These are phyloP conservation scores for Talaromyces stipitatus DNA, from an alignment of 495 filamentous ascomycete genomes.

Conservation along the genomic window DNA sequence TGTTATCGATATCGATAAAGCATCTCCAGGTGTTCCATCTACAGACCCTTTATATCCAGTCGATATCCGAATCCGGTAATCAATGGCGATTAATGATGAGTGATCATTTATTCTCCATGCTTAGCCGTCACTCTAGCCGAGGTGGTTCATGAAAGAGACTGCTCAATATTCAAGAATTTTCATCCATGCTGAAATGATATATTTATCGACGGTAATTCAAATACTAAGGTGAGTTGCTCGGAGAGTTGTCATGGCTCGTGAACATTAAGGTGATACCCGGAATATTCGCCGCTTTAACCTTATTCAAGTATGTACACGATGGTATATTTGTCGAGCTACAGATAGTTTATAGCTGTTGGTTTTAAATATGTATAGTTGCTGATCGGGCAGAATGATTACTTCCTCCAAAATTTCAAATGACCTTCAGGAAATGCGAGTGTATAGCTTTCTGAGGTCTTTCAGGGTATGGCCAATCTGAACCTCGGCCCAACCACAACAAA, in stretches of 20 bases:
- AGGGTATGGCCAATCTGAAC: too few relatives aligned
- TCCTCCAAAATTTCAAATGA: too few relatives aligned
- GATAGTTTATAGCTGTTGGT: too few relatives aligned
- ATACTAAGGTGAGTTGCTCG: too few relatives aligned
- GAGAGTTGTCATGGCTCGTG: background rate
- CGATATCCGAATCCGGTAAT: background rate
- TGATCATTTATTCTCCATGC: background rate
- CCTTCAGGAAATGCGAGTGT: too few relatives aligned
- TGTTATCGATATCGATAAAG: too few relatives aligned
- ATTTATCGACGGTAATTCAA: too few relatives aligned
- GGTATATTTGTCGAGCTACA: background rate
- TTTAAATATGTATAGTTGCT: too few relatives aligned
- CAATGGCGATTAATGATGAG: background rate
- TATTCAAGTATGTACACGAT: background rate
- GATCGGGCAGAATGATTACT: too few relatives aligned
- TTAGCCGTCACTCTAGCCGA: background rate
- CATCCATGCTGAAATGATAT: background rate
- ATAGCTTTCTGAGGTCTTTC: too few relatives aligned
- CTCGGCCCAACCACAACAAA: background rate
- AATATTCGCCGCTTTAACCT: background rate
- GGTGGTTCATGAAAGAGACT: background rate
- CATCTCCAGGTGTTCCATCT: too few relatives aligned
- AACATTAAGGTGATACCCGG: background rate
- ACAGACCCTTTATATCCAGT: too few relatives aligned
- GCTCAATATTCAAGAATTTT: background rate